Evolutionary conservation across 2,329 filamentous ascomycete species (phyloP).

Genomic region (Didymella arachidicola): DNA sequence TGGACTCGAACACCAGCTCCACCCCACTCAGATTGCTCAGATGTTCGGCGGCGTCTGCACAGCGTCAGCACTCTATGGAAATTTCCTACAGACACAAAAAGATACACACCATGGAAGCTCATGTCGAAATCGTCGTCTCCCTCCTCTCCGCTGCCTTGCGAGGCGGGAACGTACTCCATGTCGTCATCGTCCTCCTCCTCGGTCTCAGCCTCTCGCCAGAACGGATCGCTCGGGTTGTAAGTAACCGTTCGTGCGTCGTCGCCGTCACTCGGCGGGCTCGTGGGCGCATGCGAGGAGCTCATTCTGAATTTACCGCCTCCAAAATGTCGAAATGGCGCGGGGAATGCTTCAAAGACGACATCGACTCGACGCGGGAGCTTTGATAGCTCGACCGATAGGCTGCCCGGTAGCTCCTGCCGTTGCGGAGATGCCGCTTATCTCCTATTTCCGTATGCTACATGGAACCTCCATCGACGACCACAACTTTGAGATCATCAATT

Average conservation of each 20-base stretch:
- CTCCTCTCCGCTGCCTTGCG: conserved; percentile 51
- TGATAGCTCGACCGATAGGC: conserved; percentile 20
- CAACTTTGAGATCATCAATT: background rate
- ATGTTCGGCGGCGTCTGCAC: conserved; percentile 51
- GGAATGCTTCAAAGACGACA: conserved; percentile 12
- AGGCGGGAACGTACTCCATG: conserved; percentile 59
- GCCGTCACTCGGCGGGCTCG: conserved; percentile 36
- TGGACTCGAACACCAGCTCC: conserved; percentile 53
- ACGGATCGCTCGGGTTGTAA: conserved; percentile 45
- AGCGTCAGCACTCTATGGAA: background rate
- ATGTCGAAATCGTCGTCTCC: conserved; percentile 50
- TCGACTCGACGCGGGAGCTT: conserved; percentile 14
- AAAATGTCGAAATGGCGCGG: background rate
- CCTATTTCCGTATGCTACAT: background rate
- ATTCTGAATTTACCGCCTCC: conserved; percentile 22
- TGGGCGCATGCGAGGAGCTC: conserved; percentile 37
- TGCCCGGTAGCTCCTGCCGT: conserved; percentile 11
- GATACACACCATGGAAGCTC: conserved; percentile 46
- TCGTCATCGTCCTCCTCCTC: conserved; percentile 60
- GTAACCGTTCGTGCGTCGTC: conserved; percentile 37
- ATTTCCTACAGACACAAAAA: background rate
- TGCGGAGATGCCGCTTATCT: conserved; percentile 13
- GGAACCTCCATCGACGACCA: background rate
- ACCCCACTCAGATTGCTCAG: conserved; percentile 53
- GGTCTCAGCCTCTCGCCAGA: conserved; percentile 45